These are phyloP conservation scores for Toxoplasma gondii DNA, from an alignment of 169 alveolate species.

Conservation along the genomic window DNA sequence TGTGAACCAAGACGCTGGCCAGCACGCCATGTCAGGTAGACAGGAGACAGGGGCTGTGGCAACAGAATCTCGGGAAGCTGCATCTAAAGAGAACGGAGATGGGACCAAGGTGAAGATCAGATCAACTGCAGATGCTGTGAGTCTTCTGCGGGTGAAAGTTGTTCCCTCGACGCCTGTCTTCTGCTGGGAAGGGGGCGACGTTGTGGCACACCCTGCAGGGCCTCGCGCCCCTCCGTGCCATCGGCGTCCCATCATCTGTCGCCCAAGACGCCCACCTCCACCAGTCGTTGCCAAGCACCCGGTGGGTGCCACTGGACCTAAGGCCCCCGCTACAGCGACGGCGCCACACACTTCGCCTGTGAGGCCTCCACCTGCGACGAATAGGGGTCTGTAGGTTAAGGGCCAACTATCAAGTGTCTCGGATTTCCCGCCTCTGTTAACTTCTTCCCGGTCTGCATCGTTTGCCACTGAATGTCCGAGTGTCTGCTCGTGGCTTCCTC, in stretches of 20 bases:
- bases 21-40: too few species aligned
- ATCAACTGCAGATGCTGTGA: not conserved
- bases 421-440: too few species aligned
- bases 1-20: too few species aligned
- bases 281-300: not conserved
- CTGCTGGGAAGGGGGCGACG: constrained; percentile 6
- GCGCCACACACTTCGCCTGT: not conserved
- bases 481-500: too few species aligned
- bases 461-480: too few species aligned
- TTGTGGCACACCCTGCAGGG: not conserved
- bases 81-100: not conserved
- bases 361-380: too few species aligned
- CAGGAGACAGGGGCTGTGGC: too few species aligned
- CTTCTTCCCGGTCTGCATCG: too few species aligned
- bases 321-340: not conserved
- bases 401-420: too few species aligned
- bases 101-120: not conserved
- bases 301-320: not conserved
- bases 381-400: too few species aligned
- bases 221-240: not conserved
- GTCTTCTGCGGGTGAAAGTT: not conserved
- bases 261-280: constrained; percentile 28
- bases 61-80: not conserved
- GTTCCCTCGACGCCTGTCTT: constrained; percentile 36
- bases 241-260: not conserved